Percentiles rank a stretch among this genome's conserved stretches.
Conservation (phyloP, 257 asterid genomes). For the Datura wrightii region DNA sequence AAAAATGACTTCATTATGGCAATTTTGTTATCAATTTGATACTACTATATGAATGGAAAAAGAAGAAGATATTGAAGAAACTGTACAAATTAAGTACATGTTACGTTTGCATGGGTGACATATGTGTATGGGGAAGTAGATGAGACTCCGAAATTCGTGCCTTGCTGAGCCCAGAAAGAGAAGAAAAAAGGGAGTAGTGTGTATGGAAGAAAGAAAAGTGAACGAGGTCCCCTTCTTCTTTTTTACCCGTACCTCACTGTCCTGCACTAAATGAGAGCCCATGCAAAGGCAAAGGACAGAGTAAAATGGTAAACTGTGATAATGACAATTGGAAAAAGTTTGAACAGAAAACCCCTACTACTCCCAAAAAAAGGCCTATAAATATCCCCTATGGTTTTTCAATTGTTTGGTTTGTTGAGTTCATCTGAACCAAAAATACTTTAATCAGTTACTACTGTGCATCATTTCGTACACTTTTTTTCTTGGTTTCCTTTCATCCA, state of each 20-base stretch:
- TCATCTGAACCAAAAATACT: not conserved
- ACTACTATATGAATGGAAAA: not conserved
- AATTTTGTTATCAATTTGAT: no score
- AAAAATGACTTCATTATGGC: no score
- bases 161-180: not conserved
- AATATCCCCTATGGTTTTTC: not conserved
- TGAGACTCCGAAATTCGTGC: not conserved
- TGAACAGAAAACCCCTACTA: not conserved
- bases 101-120: slow-evolving; percentile 32
- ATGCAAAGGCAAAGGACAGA: not conserved
- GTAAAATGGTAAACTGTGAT: not conserved
- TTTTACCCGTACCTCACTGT: slow-evolving; percentile 24
- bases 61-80: not conserved
- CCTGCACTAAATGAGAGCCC: slow-evolving; percentile 21
- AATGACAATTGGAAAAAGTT: not conserved
- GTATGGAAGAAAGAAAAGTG: not conserved
- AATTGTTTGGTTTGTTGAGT: not conserved
- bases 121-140: slow-evolving; percentile 30
- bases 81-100: not conserved
- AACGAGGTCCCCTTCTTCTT: slow-evolving; percentile 10
- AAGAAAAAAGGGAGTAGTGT: not conserved
- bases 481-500: not conserved
- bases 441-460: not conserved
- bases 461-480: not conserved
- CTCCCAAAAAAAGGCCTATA: not conserved